phyloP scores from a whole-genome alignment of 148 eudicot species.

The Heliosperma pusillum region DNA sequence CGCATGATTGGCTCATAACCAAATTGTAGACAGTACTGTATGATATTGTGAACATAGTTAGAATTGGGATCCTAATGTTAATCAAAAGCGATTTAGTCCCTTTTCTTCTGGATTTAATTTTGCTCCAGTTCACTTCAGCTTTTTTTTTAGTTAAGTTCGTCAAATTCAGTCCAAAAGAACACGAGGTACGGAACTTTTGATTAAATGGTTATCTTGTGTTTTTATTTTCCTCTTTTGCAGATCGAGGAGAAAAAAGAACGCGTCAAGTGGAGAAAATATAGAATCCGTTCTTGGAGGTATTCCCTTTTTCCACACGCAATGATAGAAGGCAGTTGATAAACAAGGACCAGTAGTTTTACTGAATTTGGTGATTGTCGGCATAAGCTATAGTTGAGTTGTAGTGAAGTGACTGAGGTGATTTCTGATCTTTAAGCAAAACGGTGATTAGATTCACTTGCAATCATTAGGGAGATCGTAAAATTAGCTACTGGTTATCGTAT shows the following conservation, averaged over 20 bases:
- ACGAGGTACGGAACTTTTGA: neutral
- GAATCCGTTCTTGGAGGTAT: conserved; percentile 43
- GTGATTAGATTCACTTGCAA: neutral
- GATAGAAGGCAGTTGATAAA: neutral
- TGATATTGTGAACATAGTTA: neutral
- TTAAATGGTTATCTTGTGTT: neutral
- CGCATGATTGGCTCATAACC: neutral
- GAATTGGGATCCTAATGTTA: neutral
- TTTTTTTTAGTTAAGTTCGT: no score
- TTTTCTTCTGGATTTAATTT: neutral
- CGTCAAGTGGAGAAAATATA: conserved; percentile 43
- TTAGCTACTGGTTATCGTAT: neutral
- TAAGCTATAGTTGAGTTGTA: conserved; percentile 2
- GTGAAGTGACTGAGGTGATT: neutral
- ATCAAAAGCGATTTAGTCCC: neutral
- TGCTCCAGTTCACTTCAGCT: neutral
- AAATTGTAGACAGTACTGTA: neutral
- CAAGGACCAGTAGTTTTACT: neutral
- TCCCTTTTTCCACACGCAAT: neutral
- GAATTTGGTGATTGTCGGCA: neutral
- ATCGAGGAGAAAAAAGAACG: conserved; percentile 50
- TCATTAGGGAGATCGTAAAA: neutral
- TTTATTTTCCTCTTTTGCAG: conserved; percentile 25
- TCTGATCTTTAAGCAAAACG: neutral
- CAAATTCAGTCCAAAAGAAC: neutral